Conservation (phyloP, 345 rosid genomes). For the Brassica cretica region DNA sequence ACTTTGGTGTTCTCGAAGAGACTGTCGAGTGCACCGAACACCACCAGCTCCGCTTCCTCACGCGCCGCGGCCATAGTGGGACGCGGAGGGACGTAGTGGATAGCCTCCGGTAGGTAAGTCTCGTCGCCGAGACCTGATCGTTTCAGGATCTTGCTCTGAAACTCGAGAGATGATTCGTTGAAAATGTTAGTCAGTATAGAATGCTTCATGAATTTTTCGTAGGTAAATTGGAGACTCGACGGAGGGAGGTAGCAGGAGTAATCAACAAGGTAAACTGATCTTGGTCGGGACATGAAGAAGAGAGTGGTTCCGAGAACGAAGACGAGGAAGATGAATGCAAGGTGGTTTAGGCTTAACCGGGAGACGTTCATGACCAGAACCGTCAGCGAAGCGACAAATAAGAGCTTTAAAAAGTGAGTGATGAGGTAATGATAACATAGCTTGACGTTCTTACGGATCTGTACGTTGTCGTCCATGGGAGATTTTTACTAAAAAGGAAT, state of each 20-base stretch:
- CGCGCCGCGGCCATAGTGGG: conserved; percentile 87
- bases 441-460: conserved; percentile 64
- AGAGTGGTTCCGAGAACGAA: conserved; percentile 55
- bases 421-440: conserved; percentile 70
- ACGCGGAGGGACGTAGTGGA: conserved; percentile 68
- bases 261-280: conserved; percentile 70
- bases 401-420: conserved; percentile 54
- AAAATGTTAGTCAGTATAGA: conserved; percentile 57
- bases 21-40: conserved; percentile 75
- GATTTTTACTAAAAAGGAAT: background rate
- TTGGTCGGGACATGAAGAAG: conserved; percentile 70
- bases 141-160: conserved; percentile 71
- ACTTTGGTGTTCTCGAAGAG: conserved; percentile 67
- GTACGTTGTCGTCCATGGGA: conserved; percentile 47
- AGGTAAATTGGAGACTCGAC: conserved; percentile 46
- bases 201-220: conserved; percentile 64
- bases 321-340: conserved; percentile 52
- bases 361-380: conserved; percentile 50
- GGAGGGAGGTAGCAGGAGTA: conserved; percentile 83
- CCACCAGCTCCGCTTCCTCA: conserved; percentile 88
- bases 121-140: conserved; percentile 92
- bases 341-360: conserved; percentile 53
- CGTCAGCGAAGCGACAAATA: conserved; percentile 54
- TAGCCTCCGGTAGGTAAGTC: conserved; percentile 71
- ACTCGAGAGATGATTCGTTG: conserved; percentile 66